phyloP scores from a whole-genome alignment of 2,329 filamentous ascomycete species.

The Chaetoscypha palmicola region DNA sequence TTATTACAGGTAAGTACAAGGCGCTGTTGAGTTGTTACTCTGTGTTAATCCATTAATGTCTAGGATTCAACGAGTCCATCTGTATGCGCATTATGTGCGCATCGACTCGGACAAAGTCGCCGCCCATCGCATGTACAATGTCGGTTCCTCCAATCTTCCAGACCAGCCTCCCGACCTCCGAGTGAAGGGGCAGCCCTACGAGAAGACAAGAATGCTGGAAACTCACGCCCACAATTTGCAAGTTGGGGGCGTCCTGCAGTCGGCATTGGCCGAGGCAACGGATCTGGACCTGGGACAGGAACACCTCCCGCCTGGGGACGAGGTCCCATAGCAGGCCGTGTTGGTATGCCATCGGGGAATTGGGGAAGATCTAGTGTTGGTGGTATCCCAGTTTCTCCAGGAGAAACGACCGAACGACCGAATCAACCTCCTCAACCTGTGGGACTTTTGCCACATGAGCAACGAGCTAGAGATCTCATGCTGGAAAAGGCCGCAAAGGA shows the following conservation, averaged over 20 bases:
- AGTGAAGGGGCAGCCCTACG: constrained; percentile 15
- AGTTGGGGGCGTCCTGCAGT: constrained; percentile 1
- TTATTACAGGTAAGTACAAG: constrained; percentile 22
- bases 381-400: not conserved
- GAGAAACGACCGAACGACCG: not conserved
- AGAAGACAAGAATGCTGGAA: constrained; percentile 1
- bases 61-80: constrained; percentile 26
- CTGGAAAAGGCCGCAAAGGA: constrained; percentile 4
- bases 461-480: constrained; percentile 20
- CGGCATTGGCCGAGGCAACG: constrained; percentile 5
- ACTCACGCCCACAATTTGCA: not conserved
- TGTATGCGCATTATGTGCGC: constrained; percentile 31
- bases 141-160: constrained; percentile 29
- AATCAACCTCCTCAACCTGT: not conserved
- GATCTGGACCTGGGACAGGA: constrained; percentile 2
- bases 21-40: not conserved
- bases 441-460: constrained; percentile 4
- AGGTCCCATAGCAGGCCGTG: constrained; percentile 4
- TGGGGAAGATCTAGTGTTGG: not conserved
- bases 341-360: constrained; percentile 2
- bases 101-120: constrained; percentile 27
- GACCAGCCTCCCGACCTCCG: constrained; percentile 21
- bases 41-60: constrained; percentile 1
- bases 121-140: constrained; percentile 28
- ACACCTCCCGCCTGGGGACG: constrained; percentile 15